Conservation (phyloP, 805 yeast species). For the Lipomyces japonicus region DNA sequence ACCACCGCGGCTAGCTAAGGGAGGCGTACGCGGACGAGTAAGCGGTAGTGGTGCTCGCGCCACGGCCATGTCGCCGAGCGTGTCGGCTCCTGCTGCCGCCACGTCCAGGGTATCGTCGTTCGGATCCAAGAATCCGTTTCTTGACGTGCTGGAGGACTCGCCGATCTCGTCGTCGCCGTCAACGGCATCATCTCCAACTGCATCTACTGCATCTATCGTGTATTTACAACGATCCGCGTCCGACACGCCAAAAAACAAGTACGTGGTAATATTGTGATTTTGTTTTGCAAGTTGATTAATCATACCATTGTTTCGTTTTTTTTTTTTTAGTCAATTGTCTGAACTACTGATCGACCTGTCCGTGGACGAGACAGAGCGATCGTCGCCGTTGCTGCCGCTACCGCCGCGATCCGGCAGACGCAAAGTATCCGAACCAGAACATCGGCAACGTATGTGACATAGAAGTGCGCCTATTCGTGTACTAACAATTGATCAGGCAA, state of each 20-base stretch:
- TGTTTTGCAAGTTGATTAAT: background rate
- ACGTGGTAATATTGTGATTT: background rate
- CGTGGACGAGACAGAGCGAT: constrained; percentile 3
- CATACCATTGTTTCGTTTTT: background rate
- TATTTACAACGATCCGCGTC: constrained; percentile 3
- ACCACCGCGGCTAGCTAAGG: background rate
- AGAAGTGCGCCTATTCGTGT: background rate
- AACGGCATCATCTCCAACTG: background rate
- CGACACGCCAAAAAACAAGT: constrained; percentile 1
- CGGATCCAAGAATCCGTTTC: constrained; percentile 19
- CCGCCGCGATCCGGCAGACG: constrained; percentile 11
- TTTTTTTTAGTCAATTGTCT: constrained; percentile 10
- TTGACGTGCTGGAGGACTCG: constrained; percentile 9
- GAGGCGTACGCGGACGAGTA: no score
- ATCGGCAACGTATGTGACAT: no score
- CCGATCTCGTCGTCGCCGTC: background rate
- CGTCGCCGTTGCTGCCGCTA: constrained; percentile 15
- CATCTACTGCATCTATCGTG: background rate
- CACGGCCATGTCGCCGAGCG: constrained; percentile 13
- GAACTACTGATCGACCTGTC: constrained; percentile 16
- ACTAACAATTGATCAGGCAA: no score
- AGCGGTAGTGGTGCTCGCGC: no score
- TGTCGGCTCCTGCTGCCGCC: constrained; percentile 20
- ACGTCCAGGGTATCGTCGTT: constrained; percentile 4
- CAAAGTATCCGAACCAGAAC: background rate